Evolutionary conservation across 768 basidiomycete genomes (phyloP).

Genomic region (Harrya chromipes): DNA sequence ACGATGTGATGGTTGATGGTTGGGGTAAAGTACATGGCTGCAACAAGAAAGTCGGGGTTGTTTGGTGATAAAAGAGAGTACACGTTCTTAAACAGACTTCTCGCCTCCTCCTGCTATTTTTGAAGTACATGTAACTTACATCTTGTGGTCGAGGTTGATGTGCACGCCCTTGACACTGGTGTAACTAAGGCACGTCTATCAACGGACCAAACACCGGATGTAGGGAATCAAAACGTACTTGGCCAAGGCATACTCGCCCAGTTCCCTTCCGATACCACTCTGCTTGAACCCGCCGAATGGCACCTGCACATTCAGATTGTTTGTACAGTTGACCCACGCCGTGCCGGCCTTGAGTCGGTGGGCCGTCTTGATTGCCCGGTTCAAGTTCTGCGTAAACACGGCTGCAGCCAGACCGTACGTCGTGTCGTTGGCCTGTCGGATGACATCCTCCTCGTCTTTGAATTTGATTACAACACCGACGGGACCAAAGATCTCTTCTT

Average conservation of each 20-base stretch:
- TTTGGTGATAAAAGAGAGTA: too few relatives aligned
- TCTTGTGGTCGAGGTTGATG: conserved; percentile 43
- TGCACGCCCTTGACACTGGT: conserved; percentile 31
- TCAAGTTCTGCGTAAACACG: conserved; percentile 80
- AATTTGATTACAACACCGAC: conserved; percentile 77
- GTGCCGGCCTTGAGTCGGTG: conserved; percentile 81
- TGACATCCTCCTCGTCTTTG: conserved; percentile 62
- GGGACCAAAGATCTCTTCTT: conserved; percentile 79
- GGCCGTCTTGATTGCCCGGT: conserved; percentile 67
- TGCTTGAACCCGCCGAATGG: conserved; percentile 90
- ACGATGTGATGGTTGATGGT: too few relatives aligned
- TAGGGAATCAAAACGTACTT: conserved; percentile 36
- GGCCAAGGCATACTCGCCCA: conserved; percentile 70
- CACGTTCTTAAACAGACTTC: background rate
- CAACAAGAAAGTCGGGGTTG: too few relatives aligned
- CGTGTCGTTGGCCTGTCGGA: conserved; percentile 81
- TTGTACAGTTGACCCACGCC: conserved; percentile 53
- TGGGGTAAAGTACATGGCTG: too few relatives aligned
- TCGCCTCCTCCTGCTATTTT: background rate
- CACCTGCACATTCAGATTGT: conserved; percentile 36
- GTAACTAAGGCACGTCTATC: conserved; percentile 11
- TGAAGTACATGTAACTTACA: conserved; percentile 10
- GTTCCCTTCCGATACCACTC: conserved; percentile 76
- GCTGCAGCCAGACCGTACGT: conserved; percentile 84
- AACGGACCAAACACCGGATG: background rate